These are phyloP conservation scores for Pistacia integerrima DNA, from an alignment of 345 rosid species.

Conservation along the genomic window DNA sequence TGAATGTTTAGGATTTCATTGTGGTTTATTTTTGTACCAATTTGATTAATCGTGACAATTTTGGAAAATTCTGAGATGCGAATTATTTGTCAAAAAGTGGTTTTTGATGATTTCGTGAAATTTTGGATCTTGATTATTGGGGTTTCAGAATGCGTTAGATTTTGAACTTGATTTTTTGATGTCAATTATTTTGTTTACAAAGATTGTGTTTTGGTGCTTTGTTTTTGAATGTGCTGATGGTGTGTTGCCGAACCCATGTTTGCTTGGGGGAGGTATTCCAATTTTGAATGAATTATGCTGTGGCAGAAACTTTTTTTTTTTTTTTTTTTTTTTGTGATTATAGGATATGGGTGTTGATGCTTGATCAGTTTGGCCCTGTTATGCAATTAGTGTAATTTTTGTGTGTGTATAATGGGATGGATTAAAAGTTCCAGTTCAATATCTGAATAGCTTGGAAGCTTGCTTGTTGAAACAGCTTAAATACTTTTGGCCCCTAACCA, in stretches of 20 bases:
- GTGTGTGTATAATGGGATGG: neutral
- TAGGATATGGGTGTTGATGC: neutral
- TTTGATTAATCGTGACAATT: neutral
- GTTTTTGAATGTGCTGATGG: neutral
- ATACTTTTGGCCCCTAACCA: slow-evolving; percentile 34
- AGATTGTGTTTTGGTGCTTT: neutral
- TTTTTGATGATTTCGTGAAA: neutral
- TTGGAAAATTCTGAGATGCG: neutral
- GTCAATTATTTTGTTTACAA: neutral
- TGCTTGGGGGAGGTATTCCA: no score
- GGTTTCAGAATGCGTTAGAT: neutral
- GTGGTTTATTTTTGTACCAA: neutral
- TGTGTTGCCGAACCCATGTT: no score
- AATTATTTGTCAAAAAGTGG: no score
- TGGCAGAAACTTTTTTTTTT: no score
- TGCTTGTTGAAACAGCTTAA: slow-evolving; percentile 56
- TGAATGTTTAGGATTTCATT: neutral
- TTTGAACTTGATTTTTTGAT: neutral
- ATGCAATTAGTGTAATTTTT: neutral
- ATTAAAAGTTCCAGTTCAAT: neutral
- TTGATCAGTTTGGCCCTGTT: neutral
- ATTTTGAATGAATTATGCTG: no score
- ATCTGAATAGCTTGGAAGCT: slow-evolving; percentile 57
- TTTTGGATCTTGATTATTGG: neutral
- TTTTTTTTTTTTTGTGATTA: neutral